These are phyloP conservation scores for Citrus unshiu DNA, from an alignment of 345 rosid species.

Conservation along the genomic window DNA sequence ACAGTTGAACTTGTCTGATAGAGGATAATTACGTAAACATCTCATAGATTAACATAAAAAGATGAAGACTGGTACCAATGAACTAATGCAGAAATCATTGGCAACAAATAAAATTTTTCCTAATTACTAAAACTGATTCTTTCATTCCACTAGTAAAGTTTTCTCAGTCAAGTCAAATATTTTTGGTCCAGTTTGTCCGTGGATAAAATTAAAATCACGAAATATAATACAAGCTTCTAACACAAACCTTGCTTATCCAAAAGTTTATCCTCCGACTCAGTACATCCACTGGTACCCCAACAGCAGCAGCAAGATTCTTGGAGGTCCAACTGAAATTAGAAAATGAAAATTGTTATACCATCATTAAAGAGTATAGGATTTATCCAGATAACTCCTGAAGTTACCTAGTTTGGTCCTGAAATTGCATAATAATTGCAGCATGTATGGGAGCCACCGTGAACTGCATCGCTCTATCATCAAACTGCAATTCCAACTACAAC, in stretches of 20 bases:
- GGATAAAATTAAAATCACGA: neutral
- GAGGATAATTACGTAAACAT: neutral
- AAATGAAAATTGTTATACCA: constrained; percentile 7
- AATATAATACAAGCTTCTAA: neutral
- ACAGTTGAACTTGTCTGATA: neutral
- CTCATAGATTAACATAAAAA: neutral
- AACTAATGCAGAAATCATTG: neutral
- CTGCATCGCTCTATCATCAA: constrained; percentile 78
- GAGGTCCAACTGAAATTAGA: constrained; percentile 72
- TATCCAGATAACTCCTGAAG: constrained; percentile 9
- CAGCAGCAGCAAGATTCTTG: constrained; percentile 59
- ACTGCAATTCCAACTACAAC: constrained; percentile 83
- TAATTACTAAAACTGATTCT: neutral
- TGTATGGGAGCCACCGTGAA: constrained; percentile 83
- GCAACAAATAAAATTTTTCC: neutral
- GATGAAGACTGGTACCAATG: neutral
- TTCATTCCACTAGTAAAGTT: neutral
- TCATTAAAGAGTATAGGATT: neutral
- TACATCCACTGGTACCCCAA: constrained; percentile 69
- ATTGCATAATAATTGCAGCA: constrained; percentile 92
- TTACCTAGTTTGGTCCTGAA: constrained; percentile 84
- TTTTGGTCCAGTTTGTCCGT: neutral
- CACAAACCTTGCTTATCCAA: constrained; percentile 86
- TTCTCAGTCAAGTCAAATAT: neutral
- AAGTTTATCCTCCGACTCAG: constrained; percentile 73